Evolutionary conservation across 2,329 filamentous ascomycete genomes (phyloP), one percentile per base, ranked within the genome.

Genomic region (Fusarium zealandicum): DNA sequence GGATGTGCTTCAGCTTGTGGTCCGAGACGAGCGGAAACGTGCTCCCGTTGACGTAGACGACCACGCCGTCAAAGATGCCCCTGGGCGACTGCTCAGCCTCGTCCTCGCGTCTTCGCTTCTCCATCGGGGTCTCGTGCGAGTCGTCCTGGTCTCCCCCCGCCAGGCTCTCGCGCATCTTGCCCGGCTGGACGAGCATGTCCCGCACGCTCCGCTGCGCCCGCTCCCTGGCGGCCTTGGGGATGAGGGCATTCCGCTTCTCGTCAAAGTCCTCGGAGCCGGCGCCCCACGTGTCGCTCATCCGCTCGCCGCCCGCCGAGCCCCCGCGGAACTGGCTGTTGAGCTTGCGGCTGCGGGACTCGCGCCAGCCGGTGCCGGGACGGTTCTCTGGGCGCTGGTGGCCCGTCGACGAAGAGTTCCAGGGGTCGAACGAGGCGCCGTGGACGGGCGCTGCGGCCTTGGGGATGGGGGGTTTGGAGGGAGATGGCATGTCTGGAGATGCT

Each of bases 1-100:
- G 81, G 13, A 96, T 73, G 49, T 87, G 86, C 78, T 95, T 96
- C 51, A 97, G 82, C 70, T 85, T 89, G 76, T 96, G 90, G 72
- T 97, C 93, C 12, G 90, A 96, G 57, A 96, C 83, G 18, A 85
- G 73, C 1, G 93, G 92, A 54, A 87, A 82, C 2, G 92, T 96
- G 63, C 90, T 93, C 56, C 92, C 92, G 73, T 96, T 96, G 73
- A 97, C 83, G 75, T 93, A 95, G 65, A 96, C 82, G 44, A 84
- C 87, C 17, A 92, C 80, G 13, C 86, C 84, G 37, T 83, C 75
- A 70, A 97, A 93, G 46, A 96, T 82, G 39, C 77, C 68, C 61
- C 65, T 70, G 6, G 57, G 37, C 5, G 28, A 58, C 54, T 54
- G 58, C 40, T 71, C 57, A 38, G 64, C 75, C 25, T 82, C 82